Conservation (phyloP, 2,329 filamentous ascomycete genomes). For the Acarospora socialis region DNA sequence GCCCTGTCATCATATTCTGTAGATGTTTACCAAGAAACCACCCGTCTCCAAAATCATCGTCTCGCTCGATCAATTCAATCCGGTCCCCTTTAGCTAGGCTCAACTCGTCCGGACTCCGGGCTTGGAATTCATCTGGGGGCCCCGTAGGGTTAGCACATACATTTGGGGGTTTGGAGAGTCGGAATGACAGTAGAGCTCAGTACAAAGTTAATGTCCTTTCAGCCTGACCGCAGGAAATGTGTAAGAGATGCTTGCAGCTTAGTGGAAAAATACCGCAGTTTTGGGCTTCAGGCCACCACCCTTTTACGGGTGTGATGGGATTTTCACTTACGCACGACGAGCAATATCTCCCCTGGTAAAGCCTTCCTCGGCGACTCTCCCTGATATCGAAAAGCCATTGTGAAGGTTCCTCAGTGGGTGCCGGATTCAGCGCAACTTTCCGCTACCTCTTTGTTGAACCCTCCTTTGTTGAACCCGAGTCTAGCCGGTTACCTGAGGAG, state of each 20-base stretch:
- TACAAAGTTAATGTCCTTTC: conserved; percentile 12
- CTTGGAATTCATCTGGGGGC: conserved; percentile 75
- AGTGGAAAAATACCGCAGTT: no score
- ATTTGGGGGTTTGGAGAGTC: neutral
- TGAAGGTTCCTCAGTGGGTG: no score
- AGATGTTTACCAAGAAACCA: conserved; percentile 45
- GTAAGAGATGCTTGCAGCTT: no score
- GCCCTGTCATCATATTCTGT: conserved; percentile 27
- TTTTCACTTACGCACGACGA: conserved; percentile 13
- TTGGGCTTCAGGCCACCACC: no score
- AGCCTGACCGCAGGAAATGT: conserved; percentile 10
- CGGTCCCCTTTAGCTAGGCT: conserved; percentile 63
- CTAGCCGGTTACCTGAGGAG: no score
- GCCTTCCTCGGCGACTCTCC: conserved; percentile 12
- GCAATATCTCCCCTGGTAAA: conserved; percentile 12
- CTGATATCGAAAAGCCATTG: conserved; percentile 12
- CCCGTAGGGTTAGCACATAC: conserved; percentile 8
- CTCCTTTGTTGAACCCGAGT: no score
- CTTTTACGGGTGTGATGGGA: no score
- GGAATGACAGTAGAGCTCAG: conserved; percentile 5
- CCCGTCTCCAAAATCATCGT: conserved; percentile 53
- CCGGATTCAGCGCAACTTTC: no score
- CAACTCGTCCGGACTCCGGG: conserved; percentile 84
- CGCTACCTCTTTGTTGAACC: no score
- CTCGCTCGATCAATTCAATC: conserved; percentile 48